Conservation (phyloP, 169 alveolate genomes). For the Amoebophrya sp. region DNA sequence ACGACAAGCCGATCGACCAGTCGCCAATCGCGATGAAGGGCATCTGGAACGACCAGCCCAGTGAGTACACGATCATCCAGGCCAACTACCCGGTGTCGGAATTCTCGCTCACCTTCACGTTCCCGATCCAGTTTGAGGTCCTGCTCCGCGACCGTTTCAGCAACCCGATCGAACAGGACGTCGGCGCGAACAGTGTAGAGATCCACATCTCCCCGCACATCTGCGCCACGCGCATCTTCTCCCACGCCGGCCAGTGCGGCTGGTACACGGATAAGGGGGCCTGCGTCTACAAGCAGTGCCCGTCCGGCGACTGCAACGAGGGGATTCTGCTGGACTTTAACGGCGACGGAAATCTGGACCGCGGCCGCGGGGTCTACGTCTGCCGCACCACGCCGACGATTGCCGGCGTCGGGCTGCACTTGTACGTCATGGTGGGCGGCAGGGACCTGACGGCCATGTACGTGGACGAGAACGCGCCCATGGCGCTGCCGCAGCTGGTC, state of each 20-base stretch:
- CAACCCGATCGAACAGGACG: conserved; percentile 5
- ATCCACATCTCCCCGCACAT: not conserved
- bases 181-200: not conserved
- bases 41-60: conserved; percentile 13
- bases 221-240: not conserved
- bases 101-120: not conserved
- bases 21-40: not conserved
- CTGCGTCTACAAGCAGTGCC: not conserved
- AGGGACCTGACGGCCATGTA: not conserved
- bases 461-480: not conserved
- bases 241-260: not conserved
- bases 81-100: not conserved
- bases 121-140: not conserved
- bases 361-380: conserved; percentile 1
- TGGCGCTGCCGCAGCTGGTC: not conserved
- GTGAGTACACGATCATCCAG: not conserved
- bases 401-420: not conserved
- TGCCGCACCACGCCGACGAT: not conserved
- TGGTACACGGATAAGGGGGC: not conserved
- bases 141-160: not conserved
- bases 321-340: not conserved
- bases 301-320: not conserved
- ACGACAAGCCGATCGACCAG: not conserved
- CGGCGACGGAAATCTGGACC: not conserved
- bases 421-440: not conserved